Conservation (phyloP, 331 rosid genomes). For the Cydonia oblonga region DNA sequence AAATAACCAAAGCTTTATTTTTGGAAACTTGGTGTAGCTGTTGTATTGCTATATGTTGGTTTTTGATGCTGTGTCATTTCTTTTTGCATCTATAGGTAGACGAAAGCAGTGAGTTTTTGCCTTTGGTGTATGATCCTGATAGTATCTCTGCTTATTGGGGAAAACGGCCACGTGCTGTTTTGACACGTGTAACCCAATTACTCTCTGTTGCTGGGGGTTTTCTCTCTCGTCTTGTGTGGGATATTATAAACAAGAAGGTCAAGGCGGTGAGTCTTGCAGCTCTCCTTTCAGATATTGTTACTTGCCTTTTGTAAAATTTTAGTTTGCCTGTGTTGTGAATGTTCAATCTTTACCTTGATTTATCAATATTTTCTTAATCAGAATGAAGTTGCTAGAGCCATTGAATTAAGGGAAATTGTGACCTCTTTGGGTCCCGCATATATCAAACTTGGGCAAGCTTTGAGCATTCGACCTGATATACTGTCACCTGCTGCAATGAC, state of each 20-base stretch:
- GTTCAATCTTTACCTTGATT: background rate
- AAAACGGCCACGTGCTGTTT: constrained; percentile 84
- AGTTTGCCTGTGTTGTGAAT: background rate
- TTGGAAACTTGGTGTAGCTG: background rate
- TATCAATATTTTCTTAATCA: constrained; percentile 22
- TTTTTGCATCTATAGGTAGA: constrained; percentile 45
- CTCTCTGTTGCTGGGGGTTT: constrained; percentile 94
- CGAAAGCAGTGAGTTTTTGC: constrained; percentile 91
- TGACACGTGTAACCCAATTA: constrained; percentile 74
- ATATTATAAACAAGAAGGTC: constrained; percentile 73
- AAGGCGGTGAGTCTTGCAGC: constrained; percentile 48
- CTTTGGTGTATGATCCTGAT: constrained; percentile 75
- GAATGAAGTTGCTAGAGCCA: constrained; percentile 97
- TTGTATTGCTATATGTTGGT: background rate
- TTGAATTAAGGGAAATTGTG: constrained; percentile 86
- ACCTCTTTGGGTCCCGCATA: constrained; percentile 99
- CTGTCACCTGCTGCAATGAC: constrained; percentile 90
- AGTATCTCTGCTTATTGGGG: constrained; percentile 95
- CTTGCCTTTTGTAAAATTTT: background rate
- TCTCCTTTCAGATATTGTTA: background rate
- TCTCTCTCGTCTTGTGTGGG: constrained; percentile 69
- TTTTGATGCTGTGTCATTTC: background rate
- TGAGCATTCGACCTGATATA: constrained; percentile 94
- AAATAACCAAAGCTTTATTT: background rate
- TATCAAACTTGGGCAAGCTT: constrained; percentile 95